Conservation (phyloP, 345 rosid species). For the Zanthoxylum bungeanum region DNA sequence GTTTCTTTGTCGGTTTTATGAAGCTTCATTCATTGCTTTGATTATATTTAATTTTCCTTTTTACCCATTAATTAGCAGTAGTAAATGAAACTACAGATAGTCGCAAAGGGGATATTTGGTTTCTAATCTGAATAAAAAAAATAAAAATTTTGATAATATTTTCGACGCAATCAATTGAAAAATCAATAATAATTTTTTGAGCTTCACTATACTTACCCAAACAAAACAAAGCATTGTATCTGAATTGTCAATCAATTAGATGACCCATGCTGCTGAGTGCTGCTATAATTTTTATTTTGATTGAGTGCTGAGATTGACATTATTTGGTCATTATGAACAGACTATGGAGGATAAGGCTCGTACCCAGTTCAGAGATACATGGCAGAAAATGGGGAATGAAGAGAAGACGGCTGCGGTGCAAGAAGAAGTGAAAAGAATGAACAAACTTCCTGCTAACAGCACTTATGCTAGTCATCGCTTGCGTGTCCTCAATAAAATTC, state of each 20-base stretch:
- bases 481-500: constrained; percentile 73
- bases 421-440: constrained; percentile 62
- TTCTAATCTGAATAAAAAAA: neutral
- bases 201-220: too few species aligned
- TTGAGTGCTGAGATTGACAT: neutral
- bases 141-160: neutral
- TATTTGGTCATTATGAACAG: constrained; percentile 1
- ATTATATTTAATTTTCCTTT: neutral
- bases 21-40: neutral
- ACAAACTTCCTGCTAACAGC: constrained; percentile 60
- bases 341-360: constrained; percentile 27
- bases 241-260: neutral
- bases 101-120: neutral
- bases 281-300: neutral
- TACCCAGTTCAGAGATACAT: constrained; percentile 13
- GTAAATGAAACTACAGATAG: neutral
- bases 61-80: neutral
- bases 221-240: too few species aligned
- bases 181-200: neutral
- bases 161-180: neutral
- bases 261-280: neutral
- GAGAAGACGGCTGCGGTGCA: constrained; percentile 49
- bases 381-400: constrained; percentile 50
- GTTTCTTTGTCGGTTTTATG: too few species aligned
- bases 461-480: constrained; percentile 63